Conservation (phyloP, 2,329 filamentous ascomycete genomes). For the Fusarium penzigii region DNA sequence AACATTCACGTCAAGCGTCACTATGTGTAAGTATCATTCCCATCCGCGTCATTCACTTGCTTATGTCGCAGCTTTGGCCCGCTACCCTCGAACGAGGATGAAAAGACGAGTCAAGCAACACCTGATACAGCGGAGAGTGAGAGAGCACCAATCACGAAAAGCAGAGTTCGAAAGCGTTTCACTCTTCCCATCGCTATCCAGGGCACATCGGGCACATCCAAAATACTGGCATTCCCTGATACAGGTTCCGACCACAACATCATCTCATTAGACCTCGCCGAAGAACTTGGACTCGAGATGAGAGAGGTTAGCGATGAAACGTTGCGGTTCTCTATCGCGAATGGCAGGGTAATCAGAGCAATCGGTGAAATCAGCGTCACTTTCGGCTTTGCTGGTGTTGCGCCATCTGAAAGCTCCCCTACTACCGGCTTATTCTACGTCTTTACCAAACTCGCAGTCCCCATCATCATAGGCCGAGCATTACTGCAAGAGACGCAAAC, state of each 20-base stretch:
- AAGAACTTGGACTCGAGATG: background rate
- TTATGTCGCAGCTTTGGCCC: too few species aligned
- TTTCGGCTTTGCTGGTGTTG: background rate
- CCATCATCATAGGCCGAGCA: constrained; percentile 1
- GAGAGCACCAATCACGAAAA: background rate
- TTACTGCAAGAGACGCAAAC: constrained; percentile 6
- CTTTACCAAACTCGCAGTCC: constrained; percentile 2
- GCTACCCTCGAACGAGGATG: too few species aligned
- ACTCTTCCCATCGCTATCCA: background rate
- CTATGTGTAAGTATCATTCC: too few species aligned
- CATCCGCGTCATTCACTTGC: too few species aligned
- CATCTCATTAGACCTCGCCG: background rate
- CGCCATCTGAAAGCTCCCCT: background rate
- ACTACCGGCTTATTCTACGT: background rate
- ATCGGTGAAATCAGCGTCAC: background rate
- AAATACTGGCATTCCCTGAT: constrained; percentile 3
- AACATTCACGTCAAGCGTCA: too few species aligned
- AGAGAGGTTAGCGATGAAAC: background rate
- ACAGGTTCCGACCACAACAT: constrained; percentile 9
- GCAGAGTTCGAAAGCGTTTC: background rate
- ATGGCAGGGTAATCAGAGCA: background rate
- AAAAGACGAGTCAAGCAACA: too few species aligned
- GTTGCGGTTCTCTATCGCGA: background rate
- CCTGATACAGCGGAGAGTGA: background rate
- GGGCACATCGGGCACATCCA: fast-evolving